A percentile compares a stretch with the other conserved stretches of the same genome.
Conservation (phyloP, 148 eudicot genomes). For the Rhododendron vialii region DNA sequence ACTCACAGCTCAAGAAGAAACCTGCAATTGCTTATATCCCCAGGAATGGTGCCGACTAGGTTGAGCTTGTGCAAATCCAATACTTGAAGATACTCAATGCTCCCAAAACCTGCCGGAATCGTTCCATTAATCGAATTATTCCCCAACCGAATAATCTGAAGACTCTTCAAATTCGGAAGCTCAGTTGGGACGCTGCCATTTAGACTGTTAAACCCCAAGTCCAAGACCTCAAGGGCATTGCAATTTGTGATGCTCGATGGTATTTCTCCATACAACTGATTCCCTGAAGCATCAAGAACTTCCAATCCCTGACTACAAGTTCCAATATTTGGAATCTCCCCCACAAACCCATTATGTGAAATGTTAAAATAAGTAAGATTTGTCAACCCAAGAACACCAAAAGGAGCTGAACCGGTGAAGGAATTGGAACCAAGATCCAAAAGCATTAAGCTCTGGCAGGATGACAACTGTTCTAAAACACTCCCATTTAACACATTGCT, state of each 20-base stretch:
- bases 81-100: conserved; percentile 67
- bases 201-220: conserved; percentile 66
- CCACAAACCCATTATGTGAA: conserved; percentile 68
- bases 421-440: conserved; percentile 85
- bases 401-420: conserved; percentile 68
- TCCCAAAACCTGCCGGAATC: conserved; percentile 65
- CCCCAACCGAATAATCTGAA: conserved; percentile 56
- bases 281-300: conserved; percentile 69
- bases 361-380: conserved; percentile 73
- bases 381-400: conserved; percentile 53
- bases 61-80: conserved; percentile 72
- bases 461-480: conserved; percentile 51
- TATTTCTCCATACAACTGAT: conserved; percentile 58
- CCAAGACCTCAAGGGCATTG: conserved; percentile 51
- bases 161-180: conserved; percentile 48
- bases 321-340: conserved; percentile 42
- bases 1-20: conserved; percentile 97
- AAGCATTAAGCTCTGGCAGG: conserved; percentile 59
- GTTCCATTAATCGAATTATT: conserved; percentile 59
- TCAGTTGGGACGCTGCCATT: conserved; percentile 61
- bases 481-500: conserved; percentile 57
- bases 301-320: conserved; percentile 56
- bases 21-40: conserved; percentile 58
- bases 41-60: conserved; percentile 67
- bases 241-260: conserved; percentile 62